Evolutionary conservation across 805 yeast species (phyloP).

Genomic region (Monosporozyma aerobia): DNA sequence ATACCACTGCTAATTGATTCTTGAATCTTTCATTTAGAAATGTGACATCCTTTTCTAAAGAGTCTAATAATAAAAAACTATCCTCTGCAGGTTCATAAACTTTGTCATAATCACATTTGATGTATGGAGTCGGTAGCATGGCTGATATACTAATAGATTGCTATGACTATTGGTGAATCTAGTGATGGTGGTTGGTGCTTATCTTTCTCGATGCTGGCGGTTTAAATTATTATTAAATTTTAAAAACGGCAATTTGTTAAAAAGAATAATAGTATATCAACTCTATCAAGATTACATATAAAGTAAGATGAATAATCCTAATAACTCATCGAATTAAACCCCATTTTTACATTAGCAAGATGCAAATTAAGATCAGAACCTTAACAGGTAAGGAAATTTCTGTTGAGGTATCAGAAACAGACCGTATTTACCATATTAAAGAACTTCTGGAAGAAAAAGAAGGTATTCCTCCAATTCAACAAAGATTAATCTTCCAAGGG

Average conservation of each 20-base stretch:
- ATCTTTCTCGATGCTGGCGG: background rate
- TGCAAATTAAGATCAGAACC: slow-evolving; percentile 25
- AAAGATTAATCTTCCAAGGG: slow-evolving; percentile 81
- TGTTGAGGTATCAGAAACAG: slow-evolving; percentile 28
- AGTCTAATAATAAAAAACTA: slow-evolving; percentile 73
- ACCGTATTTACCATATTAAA: slow-evolving; percentile 58
- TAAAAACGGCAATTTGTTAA: background rate
- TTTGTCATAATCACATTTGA: slow-evolving; percentile 50
- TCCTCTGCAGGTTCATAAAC: slow-evolving; percentile 97
- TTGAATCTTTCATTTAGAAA: slow-evolving; percentile 29
- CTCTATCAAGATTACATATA: background rate
- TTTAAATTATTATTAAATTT: background rate
- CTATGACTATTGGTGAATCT: background rate
- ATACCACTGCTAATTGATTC: slow-evolving; percentile 41
- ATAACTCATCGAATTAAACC: background rate
- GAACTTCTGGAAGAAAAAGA: slow-evolving; percentile 92
- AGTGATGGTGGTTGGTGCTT: background rate
- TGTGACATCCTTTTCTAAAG: slow-evolving; percentile 52
- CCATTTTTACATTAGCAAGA: background rate
- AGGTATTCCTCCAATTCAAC: slow-evolving; percentile 96
- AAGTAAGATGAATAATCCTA: background rate
- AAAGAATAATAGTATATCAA: background rate
- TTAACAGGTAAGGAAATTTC: slow-evolving; percentile 31
- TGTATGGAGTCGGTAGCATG: slow-evolving; percentile 77
- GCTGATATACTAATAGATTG: background rate